These are phyloP conservation scores for Ettlia oleoabundans DNA, from an alignment of 139 green algal species.

Conservation along the genomic window DNA sequence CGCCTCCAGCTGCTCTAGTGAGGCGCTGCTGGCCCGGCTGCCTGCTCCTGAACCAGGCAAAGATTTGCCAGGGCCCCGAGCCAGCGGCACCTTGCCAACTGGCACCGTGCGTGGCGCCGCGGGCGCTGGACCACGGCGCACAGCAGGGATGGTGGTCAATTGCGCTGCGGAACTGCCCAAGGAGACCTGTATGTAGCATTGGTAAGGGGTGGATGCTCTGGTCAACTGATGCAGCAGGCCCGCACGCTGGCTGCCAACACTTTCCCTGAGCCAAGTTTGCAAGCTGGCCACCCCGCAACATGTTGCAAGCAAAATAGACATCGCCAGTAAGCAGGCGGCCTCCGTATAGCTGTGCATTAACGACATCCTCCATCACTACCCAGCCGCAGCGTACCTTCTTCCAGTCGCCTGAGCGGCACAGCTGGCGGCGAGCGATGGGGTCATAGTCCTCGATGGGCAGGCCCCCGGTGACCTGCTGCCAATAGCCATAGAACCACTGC, in stretches of 20 bases:
- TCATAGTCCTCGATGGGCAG: slow-evolving; percentile 70
- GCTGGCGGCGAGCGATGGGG: slow-evolving; percentile 37
- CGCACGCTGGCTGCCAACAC: no score
- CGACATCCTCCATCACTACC: not conserved
- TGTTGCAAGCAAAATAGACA: no score
- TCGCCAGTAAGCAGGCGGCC: no score
- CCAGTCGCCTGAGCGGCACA: slow-evolving; percentile 72
- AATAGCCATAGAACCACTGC: slow-evolving; percentile 95
- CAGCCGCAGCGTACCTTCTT: slow-evolving; percentile 43
- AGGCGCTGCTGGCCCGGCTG: slow-evolving; percentile 18
- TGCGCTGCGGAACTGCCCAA: not conserved
- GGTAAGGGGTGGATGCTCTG: no score
- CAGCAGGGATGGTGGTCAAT: not conserved
- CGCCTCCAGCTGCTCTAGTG: slow-evolving; percentile 35
- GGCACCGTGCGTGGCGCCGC: not conserved
- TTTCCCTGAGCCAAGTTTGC: no score
- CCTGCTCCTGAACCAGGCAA: not conserved
- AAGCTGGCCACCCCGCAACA: no score
- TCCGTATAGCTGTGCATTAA: not conserved
- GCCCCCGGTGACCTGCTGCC: slow-evolving; percentile 66
- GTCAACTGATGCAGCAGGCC: no score
- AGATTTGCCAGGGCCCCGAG: not conserved
- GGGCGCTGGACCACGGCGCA: slow-evolving; percentile 29
- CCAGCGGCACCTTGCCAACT: slow-evolving; percentile 11
- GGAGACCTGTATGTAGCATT: slow-evolving; percentile 27